Evolutionary conservation across 352 stramenopile genomes (phyloP), one percentile per base, ranked within the genome.

Genomic region (Aphanomyces astaci): DNA sequence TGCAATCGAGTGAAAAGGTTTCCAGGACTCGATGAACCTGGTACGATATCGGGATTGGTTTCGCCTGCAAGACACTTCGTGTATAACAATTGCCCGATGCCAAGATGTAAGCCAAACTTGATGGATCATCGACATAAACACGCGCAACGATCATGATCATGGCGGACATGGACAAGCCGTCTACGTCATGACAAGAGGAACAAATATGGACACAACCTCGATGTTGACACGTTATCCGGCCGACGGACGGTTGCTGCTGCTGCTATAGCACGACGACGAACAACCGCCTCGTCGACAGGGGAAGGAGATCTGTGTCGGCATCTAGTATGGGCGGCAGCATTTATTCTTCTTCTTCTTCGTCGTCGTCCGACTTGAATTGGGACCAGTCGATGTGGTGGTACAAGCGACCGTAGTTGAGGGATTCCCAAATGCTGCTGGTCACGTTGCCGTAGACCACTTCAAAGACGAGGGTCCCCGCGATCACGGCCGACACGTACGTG

Each of bases 331-430:
- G 27, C 22, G 51, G 32, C 30, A 4, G n/a, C 30, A 40, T 64
- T 30, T 84, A 77, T 24, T 86, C 80, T 33, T 93, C 83, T 64
- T 92, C 85, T 46, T 94, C 86, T 1, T 94, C 86, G 59, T 91
- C 82, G 65, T 87, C 80, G 53, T 82, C 80, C 67, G 74, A 74
- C 73, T 88, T 87, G 76, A 94, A 94, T 73, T 92, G 78, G 36
- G 76, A 81, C 86, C 86, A 94, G 79, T 92, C 86, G 33, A 94
- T 85, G 80, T 94, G 86, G 73, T 94, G 82, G 75, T 92, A 94
- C 78, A 94, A 74, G 57, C 86, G 81, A 32, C 86, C 86, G 57
- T 83, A 85, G 81, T 94, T 94, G 63, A 65, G 75, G n/a, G 77
- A 73, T 71, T 94, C 86, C 86, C 86, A 94, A 56, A 94, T 82